Evolutionary conservation across 139 green algal species (phyloP), one percentile per base, ranked within the genome.

Genomic region (Haematococcus sp.): DNA sequence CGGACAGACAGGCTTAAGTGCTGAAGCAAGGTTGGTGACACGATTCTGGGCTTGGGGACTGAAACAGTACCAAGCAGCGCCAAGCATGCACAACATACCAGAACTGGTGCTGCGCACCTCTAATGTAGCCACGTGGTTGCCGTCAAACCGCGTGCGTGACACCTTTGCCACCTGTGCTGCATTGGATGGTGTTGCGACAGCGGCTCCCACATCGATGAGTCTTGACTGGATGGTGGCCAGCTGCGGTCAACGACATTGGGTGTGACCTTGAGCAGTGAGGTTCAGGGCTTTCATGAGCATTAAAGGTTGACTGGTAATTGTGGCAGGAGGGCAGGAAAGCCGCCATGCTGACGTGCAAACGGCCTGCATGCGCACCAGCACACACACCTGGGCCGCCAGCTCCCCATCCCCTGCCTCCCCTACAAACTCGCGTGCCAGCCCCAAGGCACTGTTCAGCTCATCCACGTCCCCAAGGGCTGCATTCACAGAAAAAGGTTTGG

Each of bases 151-250:
- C 11, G 78, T 82, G 3, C 89, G 81, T 74, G 88, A 43, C 65
- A 94, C 63, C 70, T 97, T 97, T 28, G 58, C 30, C 7, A 87
- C 77, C 0, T 73, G 71, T 0, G 86, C 88, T 23, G 71, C 78
- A 22, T 73, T 75, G 31, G 82, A 44, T 1, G 95, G 95, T 1
- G 95, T 98, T 28, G 95, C 95, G 0, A 98, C 82, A 0, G 91
- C 91, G 2, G 90, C 95, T 0, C 95, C 95, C 27, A 97, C 88
- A 58, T 98, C 95, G 13, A 98, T 81, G 64, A 98, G 85, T 2
- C 95, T 76, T 0, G 86, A 94, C 73, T 98, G 95, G 31, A 98
- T 93, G 4, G 49, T 61, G 71, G 83, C 63, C 67, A 98, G 63
- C 86, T 98, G 88, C 77, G 65, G 0, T 2, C 70, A 59, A 27